Evolutionary conservation across 169 alveolate species (phyloP).

Genomic region (Cryptosporidium ubiquitum): DNA sequence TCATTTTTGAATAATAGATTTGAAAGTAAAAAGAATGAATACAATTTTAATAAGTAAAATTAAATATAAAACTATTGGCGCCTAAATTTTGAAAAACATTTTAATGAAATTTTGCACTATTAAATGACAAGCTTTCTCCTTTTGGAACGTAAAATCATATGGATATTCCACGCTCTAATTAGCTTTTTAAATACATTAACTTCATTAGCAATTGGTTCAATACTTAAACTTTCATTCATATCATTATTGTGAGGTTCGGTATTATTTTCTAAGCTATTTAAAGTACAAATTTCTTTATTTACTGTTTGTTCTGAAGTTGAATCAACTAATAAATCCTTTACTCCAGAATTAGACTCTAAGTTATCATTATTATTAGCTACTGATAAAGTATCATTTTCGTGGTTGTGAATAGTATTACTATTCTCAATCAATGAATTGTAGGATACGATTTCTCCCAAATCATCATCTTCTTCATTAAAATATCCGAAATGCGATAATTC

Average conservation of each 20-base stretch:
- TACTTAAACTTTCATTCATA: no score
- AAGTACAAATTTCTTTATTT: background rate
- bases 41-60: background rate
- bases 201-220: background rate
- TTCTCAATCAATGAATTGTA: background rate
- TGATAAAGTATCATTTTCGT: background rate
- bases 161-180: constrained; percentile 7
- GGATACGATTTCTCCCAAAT: background rate
- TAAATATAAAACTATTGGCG: background rate
- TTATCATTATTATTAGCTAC: no score
- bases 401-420: background rate
- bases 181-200: background rate
- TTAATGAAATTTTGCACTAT: background rate
- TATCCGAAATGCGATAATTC: background rate
- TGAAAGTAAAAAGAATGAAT: no score
- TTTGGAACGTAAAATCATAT: constrained; percentile 11
- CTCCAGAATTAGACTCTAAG: background rate
- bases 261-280: no score
- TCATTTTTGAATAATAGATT: background rate
- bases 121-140: background rate
- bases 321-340: background rate
- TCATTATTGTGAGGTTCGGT: background rate
- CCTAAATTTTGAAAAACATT: background rate
- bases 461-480: background rate
- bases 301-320: background rate